These are phyloP conservation scores for Aegilops tauschii DNA, from an alignment of 176 grass and related monocot genomes.

Conservation along the genomic window DNA sequence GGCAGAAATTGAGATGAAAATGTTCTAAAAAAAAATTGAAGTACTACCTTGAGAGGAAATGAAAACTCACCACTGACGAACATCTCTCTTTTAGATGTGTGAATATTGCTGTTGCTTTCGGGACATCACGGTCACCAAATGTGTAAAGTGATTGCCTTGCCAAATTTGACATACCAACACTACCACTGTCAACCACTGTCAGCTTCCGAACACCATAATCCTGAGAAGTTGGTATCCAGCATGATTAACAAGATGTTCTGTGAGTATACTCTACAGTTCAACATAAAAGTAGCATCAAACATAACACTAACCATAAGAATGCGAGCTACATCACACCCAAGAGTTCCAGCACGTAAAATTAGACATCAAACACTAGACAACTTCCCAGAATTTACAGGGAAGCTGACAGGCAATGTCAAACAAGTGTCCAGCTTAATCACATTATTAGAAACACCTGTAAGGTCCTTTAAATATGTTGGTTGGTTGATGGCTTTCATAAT, in stretches of 20 bases:
- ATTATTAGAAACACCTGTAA: constrained; percentile 51
- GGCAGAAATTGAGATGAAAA: constrained; percentile 20
- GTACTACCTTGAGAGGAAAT: not conserved
- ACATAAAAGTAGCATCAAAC: not conserved
- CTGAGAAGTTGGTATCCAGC: constrained; percentile 38
- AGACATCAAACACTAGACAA: constrained; percentile 62
- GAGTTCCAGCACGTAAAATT: constrained; percentile 81
- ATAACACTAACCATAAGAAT: constrained; percentile 73
- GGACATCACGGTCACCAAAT: constrained; percentile 60
- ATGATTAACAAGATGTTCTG: not conserved
- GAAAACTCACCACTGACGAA: constrained; percentile 59
- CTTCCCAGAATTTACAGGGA: constrained; percentile 49
- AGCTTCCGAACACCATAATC: constrained; percentile 76
- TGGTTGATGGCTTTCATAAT: constrained; percentile 56
- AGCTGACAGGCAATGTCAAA: constrained; percentile 23
- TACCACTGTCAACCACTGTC: constrained; percentile 74
- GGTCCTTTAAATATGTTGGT: constrained; percentile 68
- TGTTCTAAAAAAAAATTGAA: not conserved
- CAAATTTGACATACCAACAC: constrained; percentile 83
- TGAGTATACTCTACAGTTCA: constrained; percentile 15
- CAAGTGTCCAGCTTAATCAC: constrained; percentile 40
- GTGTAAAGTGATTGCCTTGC: constrained; percentile 87
- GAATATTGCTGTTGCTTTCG: constrained; percentile 64
- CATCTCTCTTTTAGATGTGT: constrained; percentile 59
- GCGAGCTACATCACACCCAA: constrained; percentile 92